These are phyloP conservation scores for Ustilago tritici DNA, from an alignment of 1,284 basidiomycete species.

Conservation along the genomic window DNA sequence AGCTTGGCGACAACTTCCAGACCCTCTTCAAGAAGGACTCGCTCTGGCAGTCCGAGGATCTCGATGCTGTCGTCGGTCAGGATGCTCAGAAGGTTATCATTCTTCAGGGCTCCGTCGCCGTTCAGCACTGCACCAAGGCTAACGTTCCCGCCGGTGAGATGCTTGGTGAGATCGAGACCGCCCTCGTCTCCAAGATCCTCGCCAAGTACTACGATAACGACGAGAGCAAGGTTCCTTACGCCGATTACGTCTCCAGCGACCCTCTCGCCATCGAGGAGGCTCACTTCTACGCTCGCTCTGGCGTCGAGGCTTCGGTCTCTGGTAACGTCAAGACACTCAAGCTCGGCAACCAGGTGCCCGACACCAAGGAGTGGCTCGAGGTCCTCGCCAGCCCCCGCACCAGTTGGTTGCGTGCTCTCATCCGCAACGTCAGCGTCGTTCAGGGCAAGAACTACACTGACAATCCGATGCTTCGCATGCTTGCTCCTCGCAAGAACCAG, in stretches of 20 bases:
- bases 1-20: slow-evolving; percentile 87
- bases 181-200: slow-evolving; percentile 84
- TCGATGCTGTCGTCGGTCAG: slow-evolving; percentile 97
- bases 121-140: slow-evolving; percentile 85
- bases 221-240: slow-evolving; percentile 79
- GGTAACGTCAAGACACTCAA: slow-evolving; percentile 71
- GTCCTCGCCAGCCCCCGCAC: slow-evolving; percentile 82
- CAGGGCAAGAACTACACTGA: slow-evolving; percentile 76
- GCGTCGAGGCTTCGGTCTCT: slow-evolving; percentile 74
- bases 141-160: slow-evolving; percentile 94
- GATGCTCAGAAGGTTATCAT: slow-evolving; percentile 93
- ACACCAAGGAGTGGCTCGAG: slow-evolving; percentile 81
- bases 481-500: slow-evolving; percentile 84
- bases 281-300: slow-evolving; percentile 66
- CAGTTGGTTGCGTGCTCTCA: slow-evolving; percentile 87
- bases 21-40: slow-evolving; percentile 83
- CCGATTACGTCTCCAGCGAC: slow-evolving; percentile 85
- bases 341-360: slow-evolving; percentile 47
- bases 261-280: slow-evolving; percentile 71
- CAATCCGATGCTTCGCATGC: slow-evolving; percentile 88
- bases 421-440: slow-evolving; percentile 81
- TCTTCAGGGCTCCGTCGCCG: slow-evolving; percentile 94
- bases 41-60: slow-evolving; percentile 96
- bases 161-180: slow-evolving; percentile 85
- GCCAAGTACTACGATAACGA: slow-evolving; percentile 85